Evolutionary conservation across 148 eudicot genomes (phyloP).

Genomic region (Rhododendron simsii): DNA sequence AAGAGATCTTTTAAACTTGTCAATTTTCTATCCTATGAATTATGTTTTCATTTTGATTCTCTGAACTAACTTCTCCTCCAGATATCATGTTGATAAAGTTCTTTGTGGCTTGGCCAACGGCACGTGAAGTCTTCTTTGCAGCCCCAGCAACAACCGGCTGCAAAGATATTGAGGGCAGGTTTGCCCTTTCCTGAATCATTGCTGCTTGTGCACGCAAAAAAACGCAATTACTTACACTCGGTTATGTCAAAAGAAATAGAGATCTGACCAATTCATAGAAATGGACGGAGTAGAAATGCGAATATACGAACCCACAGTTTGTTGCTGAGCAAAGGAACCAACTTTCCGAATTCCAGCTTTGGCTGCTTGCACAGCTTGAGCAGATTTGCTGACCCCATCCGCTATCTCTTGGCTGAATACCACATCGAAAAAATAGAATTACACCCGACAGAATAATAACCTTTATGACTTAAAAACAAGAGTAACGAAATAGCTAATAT

Average conservation of each 20-base stretch:
- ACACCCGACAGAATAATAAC: not conserved
- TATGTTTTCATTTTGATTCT: conserved; percentile 28
- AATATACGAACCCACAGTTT: conserved; percentile 54
- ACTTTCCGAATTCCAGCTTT: conserved; percentile 74
- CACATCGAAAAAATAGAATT: not conserved
- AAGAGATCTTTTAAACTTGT: not conserved
- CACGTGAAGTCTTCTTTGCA: conserved; percentile 78
- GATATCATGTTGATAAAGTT: conserved; percentile 55
- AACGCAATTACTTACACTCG: not conserved
- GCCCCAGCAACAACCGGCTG: conserved; percentile 78
- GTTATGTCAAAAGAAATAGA: conserved; percentile 2
- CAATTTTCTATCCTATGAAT: conserved; percentile 30
- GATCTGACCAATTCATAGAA: not conserved
- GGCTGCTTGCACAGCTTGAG: conserved; percentile 92
- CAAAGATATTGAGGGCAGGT: conserved; percentile 65
- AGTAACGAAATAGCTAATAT: not conserved
- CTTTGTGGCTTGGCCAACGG: conserved; percentile 64
- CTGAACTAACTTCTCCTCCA: conserved; percentile 33
- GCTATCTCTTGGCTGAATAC: conserved; percentile 76
- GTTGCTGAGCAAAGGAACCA: conserved; percentile 72
- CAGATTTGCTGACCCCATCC: conserved; percentile 80
- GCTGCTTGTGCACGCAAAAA: conserved; percentile 36
- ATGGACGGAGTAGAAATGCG: not conserved
- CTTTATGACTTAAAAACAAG: not conserved
- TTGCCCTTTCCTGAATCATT: conserved; percentile 87